Conservation (phyloP, 2,329 filamentous ascomycete genomes). For the Diaporthe humulicola region DNA sequence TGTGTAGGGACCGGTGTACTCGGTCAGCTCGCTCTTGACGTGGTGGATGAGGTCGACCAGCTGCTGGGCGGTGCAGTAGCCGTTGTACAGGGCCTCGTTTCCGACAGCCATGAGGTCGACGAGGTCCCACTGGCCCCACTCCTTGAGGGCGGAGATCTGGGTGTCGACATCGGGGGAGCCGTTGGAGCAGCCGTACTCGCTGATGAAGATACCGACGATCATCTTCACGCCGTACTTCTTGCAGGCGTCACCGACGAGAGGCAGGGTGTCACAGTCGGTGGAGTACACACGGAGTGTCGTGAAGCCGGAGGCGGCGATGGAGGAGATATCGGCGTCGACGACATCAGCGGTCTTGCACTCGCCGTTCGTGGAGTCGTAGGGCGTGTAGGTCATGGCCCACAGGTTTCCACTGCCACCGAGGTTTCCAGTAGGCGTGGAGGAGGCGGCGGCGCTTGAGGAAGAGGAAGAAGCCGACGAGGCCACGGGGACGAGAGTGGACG, state of each 20-base stretch:
- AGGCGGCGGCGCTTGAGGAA: constrained; percentile 42
- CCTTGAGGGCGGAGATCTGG: constrained; percentile 80
- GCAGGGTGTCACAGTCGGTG: constrained; percentile 88
- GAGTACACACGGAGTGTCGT: constrained; percentile 85
- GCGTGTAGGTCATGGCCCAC: constrained; percentile 86
- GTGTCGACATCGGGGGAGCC: constrained; percentile 71
- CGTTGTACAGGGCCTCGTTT: constrained; percentile 90
- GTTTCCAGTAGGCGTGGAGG: constrained; percentile 43
- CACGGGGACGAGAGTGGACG: constrained; percentile 43
- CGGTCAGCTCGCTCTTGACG: constrained; percentile 73
- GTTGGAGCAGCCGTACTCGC: constrained; percentile 71
- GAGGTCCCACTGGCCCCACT: constrained; percentile 80
- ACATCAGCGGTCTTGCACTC: constrained; percentile 74
- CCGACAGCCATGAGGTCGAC: constrained; percentile 87
- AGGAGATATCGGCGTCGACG: constrained; percentile 71
- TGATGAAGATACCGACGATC: constrained; percentile 91
- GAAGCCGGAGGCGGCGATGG: constrained; percentile 77
- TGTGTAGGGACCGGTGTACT: constrained; percentile 81
- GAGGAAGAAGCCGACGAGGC: constrained; percentile 46
- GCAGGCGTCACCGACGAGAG: constrained; percentile 80
- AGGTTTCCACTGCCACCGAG: constrained; percentile 63
- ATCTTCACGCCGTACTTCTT: constrained; percentile 77
- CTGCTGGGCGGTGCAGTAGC: constrained; percentile 72
- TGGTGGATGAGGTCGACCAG: constrained; percentile 79
- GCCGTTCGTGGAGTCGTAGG: constrained; percentile 70